A percentile compares a stretch with the other conserved stretches of the same genome.
These are phyloP conservation scores for Lasiodiplodia sp. DNA, from an alignment of 2,329 filamentous ascomycete species.

Conservation along the genomic window DNA sequence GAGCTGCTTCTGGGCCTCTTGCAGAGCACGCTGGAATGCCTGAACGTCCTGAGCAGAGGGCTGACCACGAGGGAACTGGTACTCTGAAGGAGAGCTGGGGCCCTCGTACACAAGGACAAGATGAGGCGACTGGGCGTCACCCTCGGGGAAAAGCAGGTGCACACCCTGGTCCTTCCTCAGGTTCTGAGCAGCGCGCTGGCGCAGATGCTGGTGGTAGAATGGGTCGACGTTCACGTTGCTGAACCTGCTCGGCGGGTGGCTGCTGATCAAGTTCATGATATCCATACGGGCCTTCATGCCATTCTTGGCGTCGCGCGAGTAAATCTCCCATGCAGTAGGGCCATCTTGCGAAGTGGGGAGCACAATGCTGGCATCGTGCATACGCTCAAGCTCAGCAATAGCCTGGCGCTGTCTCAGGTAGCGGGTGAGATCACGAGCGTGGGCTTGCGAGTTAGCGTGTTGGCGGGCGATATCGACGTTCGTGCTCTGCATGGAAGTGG, in stretches of 20 bases:
- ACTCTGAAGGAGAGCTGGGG: slow-evolving; percentile 59
- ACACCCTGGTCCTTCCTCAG: slow-evolving; percentile 76
- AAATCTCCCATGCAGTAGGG: slow-evolving; percentile 84
- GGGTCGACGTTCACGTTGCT: slow-evolving; percentile 73
- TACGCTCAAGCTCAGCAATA: slow-evolving; percentile 80
- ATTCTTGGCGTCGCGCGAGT: slow-evolving; percentile 81
- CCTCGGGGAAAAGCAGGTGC: slow-evolving; percentile 74
- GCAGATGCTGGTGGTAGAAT: slow-evolving; percentile 79
- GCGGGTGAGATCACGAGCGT: slow-evolving; percentile 85
- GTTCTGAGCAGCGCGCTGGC: slow-evolving; percentile 67
- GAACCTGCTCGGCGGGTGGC: slow-evolving; percentile 77
- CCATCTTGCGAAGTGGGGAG: slow-evolving; percentile 74
- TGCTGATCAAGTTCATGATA: slow-evolving; percentile 75
- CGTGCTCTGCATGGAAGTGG: slow-evolving; percentile 83
- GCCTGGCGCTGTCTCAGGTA: slow-evolving; percentile 85
- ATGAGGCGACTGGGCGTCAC: slow-evolving; percentile 65
- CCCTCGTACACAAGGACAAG: slow-evolving; percentile 80
- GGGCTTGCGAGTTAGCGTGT: slow-evolving; percentile 77
- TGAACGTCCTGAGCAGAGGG: slow-evolving; percentile 63
- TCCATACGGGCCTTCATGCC: slow-evolving; percentile 77
- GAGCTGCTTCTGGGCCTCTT: slow-evolving; percentile 66
- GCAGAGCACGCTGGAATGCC: slow-evolving; percentile 64
- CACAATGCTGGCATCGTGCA: slow-evolving; percentile 86
- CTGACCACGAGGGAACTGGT: slow-evolving; percentile 62
- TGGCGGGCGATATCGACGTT: slow-evolving; percentile 83